These are phyloP conservation scores for Candida fluviatilis DNA, from an alignment of 805 yeast species.

Conservation along the genomic window DNA sequence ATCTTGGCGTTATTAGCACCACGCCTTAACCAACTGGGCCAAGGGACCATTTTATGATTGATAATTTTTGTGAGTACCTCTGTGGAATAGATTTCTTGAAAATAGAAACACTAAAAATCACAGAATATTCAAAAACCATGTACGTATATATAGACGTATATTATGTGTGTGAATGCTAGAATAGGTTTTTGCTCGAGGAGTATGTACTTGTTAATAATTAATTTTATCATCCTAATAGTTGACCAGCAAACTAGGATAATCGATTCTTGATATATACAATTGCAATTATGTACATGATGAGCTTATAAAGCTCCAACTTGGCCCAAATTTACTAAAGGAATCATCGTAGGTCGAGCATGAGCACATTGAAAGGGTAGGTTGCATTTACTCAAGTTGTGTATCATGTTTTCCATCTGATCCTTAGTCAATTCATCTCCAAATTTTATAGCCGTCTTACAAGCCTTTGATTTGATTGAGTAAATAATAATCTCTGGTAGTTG, in stretches of 20 bases:
- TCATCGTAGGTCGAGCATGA: slow-evolving; percentile 75
- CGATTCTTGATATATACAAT: not conserved
- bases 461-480: slow-evolving; percentile 52
- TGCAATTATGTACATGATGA: not conserved
- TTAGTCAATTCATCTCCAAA: slow-evolving; percentile 55
- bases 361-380: slow-evolving; percentile 74
- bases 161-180: no score
- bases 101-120: no score
- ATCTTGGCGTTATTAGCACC: slow-evolving; percentile 59
- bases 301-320: not conserved
- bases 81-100: not conserved
- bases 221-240: not conserved
- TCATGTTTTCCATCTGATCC: slow-evolving; percentile 41
- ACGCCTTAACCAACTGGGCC: slow-evolving; percentile 54
- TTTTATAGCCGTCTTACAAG: slow-evolving; percentile 68
- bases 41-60: slow-evolving; percentile 41
- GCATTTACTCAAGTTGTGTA: slow-evolving; percentile 45
- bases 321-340: slow-evolving; percentile 41
- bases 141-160: no score
- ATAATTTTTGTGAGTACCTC: not conserved
- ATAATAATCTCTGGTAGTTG: slow-evolving; percentile 48
- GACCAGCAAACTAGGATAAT: not conserved
- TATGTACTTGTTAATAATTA: not conserved
- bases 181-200: not conserved
- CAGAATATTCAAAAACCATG: no score